phyloP scores from a whole-genome alignment of 768 basidiomycete genomes.

The Infundibulicybe gibba region DNA sequence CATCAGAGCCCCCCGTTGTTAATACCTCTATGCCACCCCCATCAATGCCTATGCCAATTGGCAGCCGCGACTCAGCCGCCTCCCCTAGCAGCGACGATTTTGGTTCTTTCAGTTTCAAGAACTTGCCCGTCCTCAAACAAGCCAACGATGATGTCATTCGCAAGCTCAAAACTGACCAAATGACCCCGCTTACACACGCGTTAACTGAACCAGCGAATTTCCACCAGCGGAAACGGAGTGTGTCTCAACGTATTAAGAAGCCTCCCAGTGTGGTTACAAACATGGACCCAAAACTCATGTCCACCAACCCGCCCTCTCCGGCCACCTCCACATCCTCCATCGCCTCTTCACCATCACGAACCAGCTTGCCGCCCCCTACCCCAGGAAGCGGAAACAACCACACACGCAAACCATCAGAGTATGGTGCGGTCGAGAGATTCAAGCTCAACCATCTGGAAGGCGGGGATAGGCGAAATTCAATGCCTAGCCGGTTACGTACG shows the following conservation, averaged over 20 bases:
- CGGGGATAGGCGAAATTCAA: slow-evolving; percentile 72
- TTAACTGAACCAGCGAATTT: slow-evolving; percentile 58
- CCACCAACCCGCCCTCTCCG: slow-evolving; percentile 86
- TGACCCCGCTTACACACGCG: slow-evolving; percentile 72
- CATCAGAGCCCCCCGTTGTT: slow-evolving; percentile 43
- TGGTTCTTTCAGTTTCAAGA: slow-evolving; percentile 98
- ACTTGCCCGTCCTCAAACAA: slow-evolving; percentile 92
- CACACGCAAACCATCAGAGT: slow-evolving; percentile 85
- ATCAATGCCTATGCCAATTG: slow-evolving; percentile 37
- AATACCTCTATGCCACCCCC: slow-evolving; percentile 38
- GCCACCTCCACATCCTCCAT: slow-evolving; percentile 90
- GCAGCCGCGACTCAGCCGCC: slow-evolving; percentile 32
- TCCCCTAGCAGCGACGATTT: slow-evolving; percentile 84
- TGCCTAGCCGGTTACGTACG: slow-evolving; percentile 85
- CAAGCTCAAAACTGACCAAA: slow-evolving; percentile 90
- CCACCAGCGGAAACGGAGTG: slow-evolving; percentile 70
- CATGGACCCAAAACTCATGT: slow-evolving; percentile 54
- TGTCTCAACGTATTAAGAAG: slow-evolving; percentile 81
- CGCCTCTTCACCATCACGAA: slow-evolving; percentile 83
- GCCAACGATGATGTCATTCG: slow-evolving; percentile 98
- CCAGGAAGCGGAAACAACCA: slow-evolving; percentile 63
- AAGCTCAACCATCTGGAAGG: slow-evolving; percentile 79
- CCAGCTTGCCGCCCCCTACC: slow-evolving; percentile 67
- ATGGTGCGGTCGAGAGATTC: slow-evolving; percentile 83
- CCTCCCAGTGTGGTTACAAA: slow-evolving; percentile 75